Percentiles rank a stretch among this genome's conserved stretches.
Conservation (phyloP, 2,329 filamentous ascomycete species). For the Ophidiomyces ophidiicola region DNA sequence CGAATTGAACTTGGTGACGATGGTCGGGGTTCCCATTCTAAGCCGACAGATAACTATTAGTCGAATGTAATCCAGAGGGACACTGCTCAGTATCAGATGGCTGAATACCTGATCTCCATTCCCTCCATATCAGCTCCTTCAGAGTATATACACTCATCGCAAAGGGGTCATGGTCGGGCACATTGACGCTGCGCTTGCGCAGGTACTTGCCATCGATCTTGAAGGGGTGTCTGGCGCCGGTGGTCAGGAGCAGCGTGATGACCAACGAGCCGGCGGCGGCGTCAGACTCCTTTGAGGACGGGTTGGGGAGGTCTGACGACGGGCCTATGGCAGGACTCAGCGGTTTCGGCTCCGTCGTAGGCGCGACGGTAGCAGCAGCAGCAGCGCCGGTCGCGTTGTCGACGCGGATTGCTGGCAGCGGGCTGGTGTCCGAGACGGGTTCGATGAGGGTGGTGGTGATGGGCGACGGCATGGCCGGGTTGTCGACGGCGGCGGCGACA, state of each 20-base stretch:
- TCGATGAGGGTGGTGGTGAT: slow-evolving; percentile 3
- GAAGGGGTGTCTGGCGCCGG: slow-evolving; percentile 75
- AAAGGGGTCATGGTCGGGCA: slow-evolving; percentile 69
- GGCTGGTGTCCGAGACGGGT: not conserved
- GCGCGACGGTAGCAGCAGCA: too few species aligned
- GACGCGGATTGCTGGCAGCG: not conserved
- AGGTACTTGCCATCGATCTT: slow-evolving; percentile 81
- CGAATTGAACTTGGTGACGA: slow-evolving; percentile 80
- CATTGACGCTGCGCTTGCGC: slow-evolving; percentile 62
- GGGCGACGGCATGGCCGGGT: slow-evolving; percentile 4
- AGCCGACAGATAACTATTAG: slow-evolving; percentile 10
- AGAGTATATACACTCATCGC: slow-evolving; percentile 86
- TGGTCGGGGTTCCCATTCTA: slow-evolving; percentile 76
- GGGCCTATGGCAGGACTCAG: slow-evolving; percentile 8
- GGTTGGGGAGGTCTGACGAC: slow-evolving; percentile 17
- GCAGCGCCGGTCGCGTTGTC: too few species aligned
- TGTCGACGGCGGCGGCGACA: not conserved
- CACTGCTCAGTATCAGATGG: not conserved
- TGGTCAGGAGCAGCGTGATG: slow-evolving; percentile 74
- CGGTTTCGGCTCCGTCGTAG: slow-evolving; percentile 4
- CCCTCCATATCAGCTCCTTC: slow-evolving; percentile 83
- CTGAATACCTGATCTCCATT: slow-evolving; percentile 63
- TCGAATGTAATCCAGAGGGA: slow-evolving; percentile 2
- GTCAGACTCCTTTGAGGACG: slow-evolving; percentile 26
- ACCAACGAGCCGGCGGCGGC: slow-evolving; percentile 25